These are phyloP conservation scores for Coniochaeta prunicola DNA, from an alignment of 2,329 filamentous ascomycete species.

Conservation along the genomic window DNA sequence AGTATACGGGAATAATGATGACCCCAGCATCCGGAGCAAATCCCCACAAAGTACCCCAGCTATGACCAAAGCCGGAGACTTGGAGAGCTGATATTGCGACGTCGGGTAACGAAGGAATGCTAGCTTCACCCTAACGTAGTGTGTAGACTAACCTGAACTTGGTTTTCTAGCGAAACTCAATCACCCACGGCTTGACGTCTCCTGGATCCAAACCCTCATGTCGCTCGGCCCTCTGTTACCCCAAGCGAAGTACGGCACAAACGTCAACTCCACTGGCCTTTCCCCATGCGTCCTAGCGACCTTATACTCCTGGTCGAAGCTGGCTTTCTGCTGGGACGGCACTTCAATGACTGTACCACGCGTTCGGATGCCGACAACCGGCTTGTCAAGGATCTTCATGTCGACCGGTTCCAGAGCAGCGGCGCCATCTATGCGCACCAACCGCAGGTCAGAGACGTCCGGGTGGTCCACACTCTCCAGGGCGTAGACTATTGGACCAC, in stretches of 20 bases:
- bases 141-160: background rate
- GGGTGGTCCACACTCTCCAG: background rate
- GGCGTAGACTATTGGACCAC: background rate
- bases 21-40: background rate
- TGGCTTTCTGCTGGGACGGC: background rate
- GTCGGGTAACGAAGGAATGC: background rate
- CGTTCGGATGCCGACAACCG: background rate
- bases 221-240: slow-evolving; percentile 36
- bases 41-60: background rate
- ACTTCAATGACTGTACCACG: background rate
- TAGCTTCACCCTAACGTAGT: background rate
- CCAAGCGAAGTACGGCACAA: slow-evolving; percentile 47
- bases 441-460: background rate
- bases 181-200: background rate
- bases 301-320: slow-evolving; percentile 11
- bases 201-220: background rate
- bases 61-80: no score
- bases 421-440: background rate
- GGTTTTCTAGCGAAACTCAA: background rate
- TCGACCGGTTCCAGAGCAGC: background rate
- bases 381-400: background rate
- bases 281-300: slow-evolving; percentile 7
- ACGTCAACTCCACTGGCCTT: slow-evolving; percentile 27
- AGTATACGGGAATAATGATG: background rate
- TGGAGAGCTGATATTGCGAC: background rate